phyloP scores from a whole-genome alignment of 2,329 filamentous ascomycete genomes.

The Xylariaceae sp. region DNA sequence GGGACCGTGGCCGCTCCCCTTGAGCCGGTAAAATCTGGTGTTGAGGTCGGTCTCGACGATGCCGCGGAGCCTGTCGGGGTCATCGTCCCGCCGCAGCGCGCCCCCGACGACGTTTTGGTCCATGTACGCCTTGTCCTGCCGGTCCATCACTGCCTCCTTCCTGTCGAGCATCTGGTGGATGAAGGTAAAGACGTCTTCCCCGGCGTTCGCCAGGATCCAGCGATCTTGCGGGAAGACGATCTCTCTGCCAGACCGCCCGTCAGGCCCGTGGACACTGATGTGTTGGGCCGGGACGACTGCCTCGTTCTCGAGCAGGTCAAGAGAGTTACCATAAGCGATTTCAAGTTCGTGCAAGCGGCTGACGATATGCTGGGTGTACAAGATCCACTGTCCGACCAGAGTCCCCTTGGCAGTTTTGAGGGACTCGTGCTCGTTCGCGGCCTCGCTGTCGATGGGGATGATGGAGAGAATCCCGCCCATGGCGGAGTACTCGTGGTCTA shows the following conservation, averaged over 20 bases:
- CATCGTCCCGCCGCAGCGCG: conserved; percentile 36
- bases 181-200: conserved; percentile 52
- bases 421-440: conserved; percentile 41
- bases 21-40: conserved; percentile 57
- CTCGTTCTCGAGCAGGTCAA: conserved; percentile 54
- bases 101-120: conserved; percentile 47
- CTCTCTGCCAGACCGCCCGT: conserved; percentile 54
- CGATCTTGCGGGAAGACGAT: conserved; percentile 59
- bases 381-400: conserved; percentile 60
- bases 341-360: conserved; percentile 61
- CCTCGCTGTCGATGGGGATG: conserved; percentile 47
- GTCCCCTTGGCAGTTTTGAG: conserved; percentile 48
- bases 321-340: conserved; percentile 51
- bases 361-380: conserved; percentile 56
- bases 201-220: conserved; percentile 58
- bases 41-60: conserved; percentile 52
- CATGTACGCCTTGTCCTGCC: conserved; percentile 39
- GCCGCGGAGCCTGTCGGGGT: conserved; percentile 43
- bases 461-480: conserved; percentile 60
- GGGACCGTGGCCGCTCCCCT: conserved; percentile 47
- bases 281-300: conserved; percentile 55
- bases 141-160: conserved; percentile 45
- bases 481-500: conserved; percentile 61
- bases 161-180: conserved; percentile 53
- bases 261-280: conserved; percentile 55